Evolutionary conservation across 1,284 basidiomycete species (phyloP), one percentile per base, ranked within the genome.

Genomic region (Amylostereum chailletii): DNA sequence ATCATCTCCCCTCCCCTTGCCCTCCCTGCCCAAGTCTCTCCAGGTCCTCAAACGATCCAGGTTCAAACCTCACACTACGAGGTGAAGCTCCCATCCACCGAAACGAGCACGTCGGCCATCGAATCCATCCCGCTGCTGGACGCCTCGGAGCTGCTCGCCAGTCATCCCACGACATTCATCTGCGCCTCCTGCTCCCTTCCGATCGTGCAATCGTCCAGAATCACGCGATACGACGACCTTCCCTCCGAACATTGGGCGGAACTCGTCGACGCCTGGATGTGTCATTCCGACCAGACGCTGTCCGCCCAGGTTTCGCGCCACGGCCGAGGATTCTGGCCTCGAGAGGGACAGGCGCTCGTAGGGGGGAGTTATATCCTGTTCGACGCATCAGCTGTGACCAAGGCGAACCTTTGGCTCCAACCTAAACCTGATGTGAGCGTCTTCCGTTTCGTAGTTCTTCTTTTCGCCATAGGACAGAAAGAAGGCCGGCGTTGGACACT

Each of bases 221-320:
- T 79, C 11, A 56, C 55, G 6, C 64, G 61, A 32, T 96, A 90
- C 65, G 78, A 83, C 46, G 93, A 96, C 59, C 71, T 99, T 5
- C 94, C 94, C 1, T 94, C 90, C 1, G 92, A 96, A 61, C 85
- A 96, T 60, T 99, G 94, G 94, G 87, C 93, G 51, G 94, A 99
- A 65, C 81, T 98, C 38, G 81, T 98, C 27, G 94, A 98, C 53
- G 87, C 92, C 2, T 98, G 94, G 94, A 94, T 99, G 90, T 98
- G 94, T 61, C 95, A 98, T 66, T 68, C 83, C 26, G 93, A 96
- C 61, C 93, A 95, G 67, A 80, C 77, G 33, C 69, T 94, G 44
- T 77, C 86, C 50, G 83, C 85, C 29, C 75, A 84, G 11, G 75
- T 91, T 3, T 69, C 79, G 42, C 73, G 78, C 54, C 77, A 80